These are phyloP conservation scores for Blastobotrys terrestris DNA, from an alignment of 805 yeast species.

Conservation along the genomic window DNA sequence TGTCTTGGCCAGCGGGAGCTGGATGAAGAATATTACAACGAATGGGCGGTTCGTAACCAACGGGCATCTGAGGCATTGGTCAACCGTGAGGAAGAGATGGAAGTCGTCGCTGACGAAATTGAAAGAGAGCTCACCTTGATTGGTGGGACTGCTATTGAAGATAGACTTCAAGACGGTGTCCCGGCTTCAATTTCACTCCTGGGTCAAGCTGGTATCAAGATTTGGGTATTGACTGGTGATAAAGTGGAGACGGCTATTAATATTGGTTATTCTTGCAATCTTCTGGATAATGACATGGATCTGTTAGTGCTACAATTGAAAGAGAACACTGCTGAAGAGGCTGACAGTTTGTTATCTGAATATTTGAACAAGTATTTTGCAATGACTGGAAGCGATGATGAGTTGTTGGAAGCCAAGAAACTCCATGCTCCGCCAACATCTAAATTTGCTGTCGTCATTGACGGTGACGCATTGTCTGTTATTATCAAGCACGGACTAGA, in stretches of 20 bases:
- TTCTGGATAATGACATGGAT: constrained; percentile 63
- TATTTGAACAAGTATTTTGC: constrained; percentile 45
- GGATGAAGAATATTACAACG: constrained; percentile 35
- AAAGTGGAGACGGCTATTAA: constrained; percentile 79
- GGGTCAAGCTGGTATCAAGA: constrained; percentile 66
- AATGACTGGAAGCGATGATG: constrained; percentile 38
- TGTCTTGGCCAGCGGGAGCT: constrained; percentile 58
- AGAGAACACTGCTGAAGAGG: constrained; percentile 26
- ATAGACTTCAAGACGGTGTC: constrained; percentile 70
- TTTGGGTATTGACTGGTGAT: constrained; percentile 83
- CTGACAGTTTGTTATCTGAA: constrained; percentile 33
- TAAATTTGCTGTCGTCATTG: constrained; percentile 56
- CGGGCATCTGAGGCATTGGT: constrained; percentile 50
- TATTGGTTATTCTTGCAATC: constrained; percentile 73
- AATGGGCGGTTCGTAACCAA: constrained; percentile 47
- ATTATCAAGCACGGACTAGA: constrained; percentile 34
- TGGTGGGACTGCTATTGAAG: constrained; percentile 83
- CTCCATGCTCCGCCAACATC: constrained; percentile 63
- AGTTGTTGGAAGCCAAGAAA: constrained; percentile 43
- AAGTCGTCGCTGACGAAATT: constrained; percentile 48
- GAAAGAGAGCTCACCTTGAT: constrained; percentile 52
- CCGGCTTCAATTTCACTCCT: constrained; percentile 65
- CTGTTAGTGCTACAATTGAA: constrained; percentile 47
- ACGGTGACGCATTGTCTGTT: constrained; percentile 58
- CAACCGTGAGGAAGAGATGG: constrained; percentile 54